Conservation (phyloP, 2,329 filamentous ascomycete species). For the Endothia cerciana region DNA sequence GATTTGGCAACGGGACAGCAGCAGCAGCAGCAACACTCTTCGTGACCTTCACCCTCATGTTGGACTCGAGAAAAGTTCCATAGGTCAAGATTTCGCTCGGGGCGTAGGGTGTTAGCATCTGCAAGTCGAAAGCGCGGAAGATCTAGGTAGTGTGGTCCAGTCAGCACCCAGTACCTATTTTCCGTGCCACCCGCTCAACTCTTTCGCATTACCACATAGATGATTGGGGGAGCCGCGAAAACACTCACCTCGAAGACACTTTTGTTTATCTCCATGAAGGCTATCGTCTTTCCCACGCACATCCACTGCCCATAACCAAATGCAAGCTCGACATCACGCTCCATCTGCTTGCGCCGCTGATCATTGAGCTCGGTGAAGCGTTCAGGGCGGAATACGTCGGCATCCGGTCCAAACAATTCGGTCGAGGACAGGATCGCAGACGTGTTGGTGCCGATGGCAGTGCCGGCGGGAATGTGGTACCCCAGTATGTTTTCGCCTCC, state of each 20-base stretch:
- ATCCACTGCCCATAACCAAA: conserved; percentile 45
- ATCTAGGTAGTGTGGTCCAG: not conserved
- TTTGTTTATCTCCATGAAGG: conserved; percentile 49
- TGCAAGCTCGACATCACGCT: conserved; percentile 41
- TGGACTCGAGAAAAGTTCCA: conserved; percentile 8
- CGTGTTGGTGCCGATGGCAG: conserved; percentile 17
- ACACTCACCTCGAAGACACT: conserved; percentile 43
- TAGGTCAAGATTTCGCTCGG: conserved; percentile 5
- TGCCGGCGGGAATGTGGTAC: conserved; percentile 14
- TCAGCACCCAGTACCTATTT: not conserved
- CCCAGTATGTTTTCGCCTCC: conserved; percentile 15
- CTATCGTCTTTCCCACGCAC: conserved; percentile 49
- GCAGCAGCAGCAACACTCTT: not conserved
- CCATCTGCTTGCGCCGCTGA: conserved; percentile 37
- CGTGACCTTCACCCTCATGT: conserved; percentile 5
- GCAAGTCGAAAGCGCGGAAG: conserved; percentile 14
- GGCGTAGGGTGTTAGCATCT: conserved; percentile 5
- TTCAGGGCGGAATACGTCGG: conserved; percentile 62
- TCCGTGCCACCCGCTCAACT: not conserved
- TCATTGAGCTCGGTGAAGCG: conserved; percentile 57
- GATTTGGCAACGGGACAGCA: not conserved
- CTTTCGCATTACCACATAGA: not conserved
- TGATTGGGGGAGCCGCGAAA: no score
- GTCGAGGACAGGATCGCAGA: conserved; percentile 13
- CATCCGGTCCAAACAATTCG: conserved; percentile 50